Evolutionary conservation across 306 rosid species (phyloP), one percentile per base, ranked within the genome.

Genomic region (Cicer yamashitae): DNA sequence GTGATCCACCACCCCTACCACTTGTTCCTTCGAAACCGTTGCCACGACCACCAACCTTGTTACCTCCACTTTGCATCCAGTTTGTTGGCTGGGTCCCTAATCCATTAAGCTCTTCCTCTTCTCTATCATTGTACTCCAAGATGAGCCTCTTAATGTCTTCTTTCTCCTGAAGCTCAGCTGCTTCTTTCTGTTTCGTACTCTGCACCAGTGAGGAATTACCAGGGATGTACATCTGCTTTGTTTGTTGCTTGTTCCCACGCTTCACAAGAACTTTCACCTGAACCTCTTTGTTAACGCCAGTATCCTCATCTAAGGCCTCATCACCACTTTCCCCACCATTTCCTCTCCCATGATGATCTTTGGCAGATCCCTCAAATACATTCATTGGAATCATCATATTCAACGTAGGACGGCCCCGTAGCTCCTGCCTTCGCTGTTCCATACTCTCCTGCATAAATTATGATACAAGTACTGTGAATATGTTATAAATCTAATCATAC

Each of bases 211-310:
- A 84, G 75, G 93, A 88, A 84, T 92, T 89, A 67, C 94, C 85
- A 6, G 99, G 99, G 82, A 96, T 88, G 85, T 71, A 88, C 99
- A 96, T 96, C 85, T 96, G 96, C 80, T 89, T 90, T 1, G 96
- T 96, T 77, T 96, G 98, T 78, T 96, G 99, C 84, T 92, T 92
- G 92, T 88, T 96, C 70, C 99, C 99, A 69, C 99, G 97, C 91
- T 92, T 96, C 83, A 96, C 97, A 71, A 96, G 98, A 80, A 96
- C 99, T 87, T 83, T 96, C 84, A 96, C 99, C 84, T 83, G 99
- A 70, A 96, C 87, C 80, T 91, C 97, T 79, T 75, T 94, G 87
- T 77, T 91, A 83, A 86, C 87, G 18, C 87, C 87, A n/a, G 88
- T 85, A 73, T 88, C 93, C 72, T 92, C 96, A 56, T 88, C 96